Base-by-base conservation (phyloP, 352 stramenopile genomes). In the Elongisporangium senticosum region DNA sequence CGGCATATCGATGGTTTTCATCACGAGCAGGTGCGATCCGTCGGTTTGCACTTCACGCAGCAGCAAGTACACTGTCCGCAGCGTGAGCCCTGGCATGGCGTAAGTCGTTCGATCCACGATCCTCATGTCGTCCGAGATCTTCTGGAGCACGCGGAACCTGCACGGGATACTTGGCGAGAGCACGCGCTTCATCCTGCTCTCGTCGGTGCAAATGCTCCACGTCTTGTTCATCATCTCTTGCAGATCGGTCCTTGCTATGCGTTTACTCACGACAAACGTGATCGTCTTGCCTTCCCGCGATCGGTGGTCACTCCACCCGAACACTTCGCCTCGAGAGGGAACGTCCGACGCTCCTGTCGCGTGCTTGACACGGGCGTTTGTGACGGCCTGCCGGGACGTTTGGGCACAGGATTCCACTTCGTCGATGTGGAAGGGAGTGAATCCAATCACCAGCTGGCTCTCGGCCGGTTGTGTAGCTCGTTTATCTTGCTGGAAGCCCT, bases 1-100 rank as follows among this genome's bases (percentile, higher is more conserved):
- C 37, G 72, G 74, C 51, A 77, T 54, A 65, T 85, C 74, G 33
- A 89, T 70, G 40, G 76, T 89, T 59, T 86, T 85, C 74, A 86
- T 89, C 48, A 63, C 65, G 13, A 89, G 33, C 51, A 72, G 56
- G 51, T 76, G 69, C 14, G 51, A 59, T 28, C 57, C 64, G 55
- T 76, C 61, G 7, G 55, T 55, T 14, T 76, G 61, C 15, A 47
- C 58, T 2, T 60, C 55, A 1, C 74, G 65, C 53, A 79, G 70
- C 15, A 83, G 52, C 51, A 85, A 58, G 61, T 85, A 74, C 39
- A 81, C 65, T 10, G 79, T 89, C 13, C 79, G 72, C 49, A 89
- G 33, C 11, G 70, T 50, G 2, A 62, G 37, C 1, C n/a, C 33
- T 4, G 33, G 33, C 33, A 43, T 43, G 13, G 33, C 61, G 24